A percentile compares a stretch with the other conserved stretches of the same genome.
Evolutionary conservation across 2,329 filamentous ascomycete genomes (phyloP).

Genomic region (Teratosphaeriaceae sp.): DNA sequence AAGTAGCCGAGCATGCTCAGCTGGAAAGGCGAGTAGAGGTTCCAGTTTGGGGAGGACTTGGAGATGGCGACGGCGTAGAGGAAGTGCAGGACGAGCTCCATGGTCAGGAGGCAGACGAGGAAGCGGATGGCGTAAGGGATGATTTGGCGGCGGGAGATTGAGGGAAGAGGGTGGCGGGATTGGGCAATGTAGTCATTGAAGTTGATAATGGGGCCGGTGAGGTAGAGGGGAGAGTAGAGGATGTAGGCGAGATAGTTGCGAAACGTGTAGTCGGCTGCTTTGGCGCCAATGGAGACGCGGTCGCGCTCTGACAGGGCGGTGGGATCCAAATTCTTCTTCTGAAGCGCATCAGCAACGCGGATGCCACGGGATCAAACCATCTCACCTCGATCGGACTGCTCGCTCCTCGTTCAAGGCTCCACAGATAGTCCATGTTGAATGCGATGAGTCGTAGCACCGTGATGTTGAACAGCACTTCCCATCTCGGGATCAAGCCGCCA

Average conservation of each 20-base stretch:
- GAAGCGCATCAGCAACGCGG: slow-evolving; percentile 57
- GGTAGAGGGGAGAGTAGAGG: slow-evolving; percentile 87
- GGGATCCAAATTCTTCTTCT: slow-evolving; percentile 97
- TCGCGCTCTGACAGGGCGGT: slow-evolving; percentile 82
- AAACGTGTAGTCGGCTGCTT: slow-evolving; percentile 64
- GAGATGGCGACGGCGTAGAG: slow-evolving; percentile 92
- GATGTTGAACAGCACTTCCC: slow-evolving; percentile 98
- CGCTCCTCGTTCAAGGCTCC: slow-evolving; percentile 64
- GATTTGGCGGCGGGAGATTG: slow-evolving; percentile 59
- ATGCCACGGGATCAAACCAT: slow-evolving; percentile 30
- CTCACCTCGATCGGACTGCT: slow-evolving; percentile 73
- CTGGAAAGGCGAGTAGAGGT: slow-evolving; percentile 75
- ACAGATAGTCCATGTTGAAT: slow-evolving; percentile 96
- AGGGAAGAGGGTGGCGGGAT: slow-evolving; percentile 63
- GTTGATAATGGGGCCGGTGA: slow-evolving; percentile 87
- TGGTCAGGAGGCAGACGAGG: slow-evolving; percentile 68
- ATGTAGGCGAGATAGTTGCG: slow-evolving; percentile 84
- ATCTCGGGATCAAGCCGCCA: slow-evolving; percentile 77
- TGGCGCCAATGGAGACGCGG: slow-evolving; percentile 69
- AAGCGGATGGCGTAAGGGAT: slow-evolving; percentile 80
- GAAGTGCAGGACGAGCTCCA: slow-evolving; percentile 88
- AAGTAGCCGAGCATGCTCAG: slow-evolving; percentile 88
- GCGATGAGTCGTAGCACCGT: slow-evolving; percentile 88
- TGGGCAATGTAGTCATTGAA: slow-evolving; percentile 98
- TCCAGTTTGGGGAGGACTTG: slow-evolving; percentile 73